Percentiles rank a stretch among this genome's conserved stretches.
phyloP scores from a whole-genome alignment of 1,284 basidiomycete genomes.

The Fistulinella cinereoalba region DNA sequence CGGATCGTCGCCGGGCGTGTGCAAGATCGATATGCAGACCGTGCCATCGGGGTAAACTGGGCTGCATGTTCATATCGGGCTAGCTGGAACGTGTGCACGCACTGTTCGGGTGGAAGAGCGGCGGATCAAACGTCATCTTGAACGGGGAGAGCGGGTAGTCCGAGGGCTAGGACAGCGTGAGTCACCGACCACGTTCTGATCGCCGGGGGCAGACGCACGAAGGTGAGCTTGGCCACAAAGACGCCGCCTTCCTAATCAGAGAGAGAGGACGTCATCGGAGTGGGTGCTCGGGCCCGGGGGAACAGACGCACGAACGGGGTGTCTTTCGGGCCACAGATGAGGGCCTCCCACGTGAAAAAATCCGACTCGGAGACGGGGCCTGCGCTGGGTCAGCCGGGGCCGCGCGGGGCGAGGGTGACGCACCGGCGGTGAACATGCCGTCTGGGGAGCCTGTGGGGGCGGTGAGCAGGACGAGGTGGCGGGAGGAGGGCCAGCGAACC shows the following conservation, averaged over 20 bases:
- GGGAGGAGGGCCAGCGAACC: conserved; percentile 35
- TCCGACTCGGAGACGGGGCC: conserved; percentile 92
- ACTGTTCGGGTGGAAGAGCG: conserved; percentile 98
- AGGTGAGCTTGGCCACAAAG: conserved; percentile 89
- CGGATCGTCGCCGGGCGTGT: conserved; percentile 94
- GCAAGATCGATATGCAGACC: conserved; percentile 98
- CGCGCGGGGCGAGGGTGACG: conserved; percentile 8
- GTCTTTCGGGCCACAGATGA: conserved; percentile 95
- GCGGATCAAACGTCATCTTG: conserved; percentile 98
- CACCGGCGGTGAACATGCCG: conserved; percentile 91
- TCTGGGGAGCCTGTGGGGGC: conserved; percentile 66
- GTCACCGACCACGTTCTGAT: neutral
- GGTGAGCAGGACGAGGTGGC: neutral
- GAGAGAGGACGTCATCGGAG: neutral
- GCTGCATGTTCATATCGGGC: neutral
- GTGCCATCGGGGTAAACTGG: conserved; percentile 85
- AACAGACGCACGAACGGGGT: conserved; percentile 82
- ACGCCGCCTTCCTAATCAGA: conserved; percentile 85
- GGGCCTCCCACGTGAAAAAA: conserved; percentile 98
- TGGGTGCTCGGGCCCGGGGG: no score
- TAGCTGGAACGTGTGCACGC: neutral
- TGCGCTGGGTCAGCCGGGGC: conserved; percentile 23
- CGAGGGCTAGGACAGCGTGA: conserved; percentile 67
- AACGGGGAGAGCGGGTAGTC: conserved; percentile 96
- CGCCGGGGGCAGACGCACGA: conserved; percentile 62